Conservation (phyloP, 108 stramenopile species). For the Poteriospumella lacustris region DNA sequence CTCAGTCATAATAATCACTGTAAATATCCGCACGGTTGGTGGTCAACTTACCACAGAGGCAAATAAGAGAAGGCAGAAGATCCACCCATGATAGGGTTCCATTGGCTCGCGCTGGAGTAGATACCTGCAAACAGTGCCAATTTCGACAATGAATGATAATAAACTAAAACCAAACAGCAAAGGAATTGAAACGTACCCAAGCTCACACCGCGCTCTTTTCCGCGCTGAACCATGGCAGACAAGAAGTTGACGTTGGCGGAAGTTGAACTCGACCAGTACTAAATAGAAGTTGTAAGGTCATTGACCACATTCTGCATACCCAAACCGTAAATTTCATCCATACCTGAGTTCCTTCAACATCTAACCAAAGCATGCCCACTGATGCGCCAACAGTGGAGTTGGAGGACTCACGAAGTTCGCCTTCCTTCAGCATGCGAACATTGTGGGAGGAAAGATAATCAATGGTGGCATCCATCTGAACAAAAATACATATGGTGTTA, state of each 20-base stretch:
- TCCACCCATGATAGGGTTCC: conserved; percentile 17
- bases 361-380: conserved; percentile 24
- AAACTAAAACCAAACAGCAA: too few relatives aligned
- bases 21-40: too few relatives aligned
- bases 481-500: too few relatives aligned
- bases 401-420: not conserved
- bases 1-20: too few relatives aligned
- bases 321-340: too few relatives aligned
- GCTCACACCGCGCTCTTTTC: not conserved
- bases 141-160: too few relatives aligned
- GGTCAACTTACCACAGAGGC: conserved; percentile 22
- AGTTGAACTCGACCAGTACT: conserved; percentile 27
- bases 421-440: not conserved
- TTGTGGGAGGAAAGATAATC: not conserved
- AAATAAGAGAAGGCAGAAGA: not conserved
- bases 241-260: conserved; percentile 23
- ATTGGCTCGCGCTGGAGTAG: conserved; percentile 20
- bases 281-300: too few relatives aligned
- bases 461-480: conserved; percentile 27
- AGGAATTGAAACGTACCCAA: too few relatives aligned
- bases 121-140: too few relatives aligned
- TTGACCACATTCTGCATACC: too few relatives aligned
- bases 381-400: conserved; percentile 12
- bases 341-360: conserved; percentile 21
- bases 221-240: not conserved